Conservation (phyloP, 192 early-diverging fungal genomes). For the Mortierella claussenii region DNA sequence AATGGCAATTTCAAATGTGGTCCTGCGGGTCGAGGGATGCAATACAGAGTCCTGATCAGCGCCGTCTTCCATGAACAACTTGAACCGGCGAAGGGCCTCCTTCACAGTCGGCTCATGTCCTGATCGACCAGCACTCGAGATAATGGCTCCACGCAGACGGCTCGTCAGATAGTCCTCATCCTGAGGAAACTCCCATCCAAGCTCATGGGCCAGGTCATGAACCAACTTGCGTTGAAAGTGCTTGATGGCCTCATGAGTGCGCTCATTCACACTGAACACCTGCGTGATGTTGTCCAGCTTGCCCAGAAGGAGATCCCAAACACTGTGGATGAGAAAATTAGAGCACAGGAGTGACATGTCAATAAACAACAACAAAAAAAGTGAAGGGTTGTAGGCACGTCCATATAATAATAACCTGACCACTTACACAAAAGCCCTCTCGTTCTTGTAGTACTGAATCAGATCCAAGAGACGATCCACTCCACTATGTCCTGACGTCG, state of each 20-base stretch:
- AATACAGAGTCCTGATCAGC: conserved; percentile 55
- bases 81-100: conserved; percentile 66
- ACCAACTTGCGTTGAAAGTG: conserved; percentile 78
- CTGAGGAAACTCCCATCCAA: conserved; percentile 83
- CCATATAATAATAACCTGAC: too few relatives aligned
- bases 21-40: conserved; percentile 67
- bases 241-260: conserved; percentile 68
- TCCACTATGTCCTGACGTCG: conserved; percentile 77
- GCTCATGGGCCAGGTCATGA: conserved; percentile 69
- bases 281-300: conserved; percentile 59
- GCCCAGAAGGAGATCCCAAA: conserved; percentile 71
- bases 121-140: conserved; percentile 68
- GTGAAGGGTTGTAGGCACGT: too few relatives aligned
- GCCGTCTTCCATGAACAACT: conserved; percentile 65
- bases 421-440: conserved; percentile 74
- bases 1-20: conserved; percentile 72
- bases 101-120: conserved; percentile 64
- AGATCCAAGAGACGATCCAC: conserved; percentile 81
- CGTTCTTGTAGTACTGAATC: conserved; percentile 78
- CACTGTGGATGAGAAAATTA: conserved; percentile 18
- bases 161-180: conserved; percentile 80
- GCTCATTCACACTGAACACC: conserved; percentile 72
- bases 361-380: too few relatives aligned
- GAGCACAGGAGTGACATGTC: too few relatives aligned
- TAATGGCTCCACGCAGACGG: conserved; percentile 75